Percentiles rank a stretch among this genome's conserved stretches.
Evolutionary conservation across 495 filamentous ascomycete genomes (phyloP).

Genomic region (Penicillium paxilli): DNA sequence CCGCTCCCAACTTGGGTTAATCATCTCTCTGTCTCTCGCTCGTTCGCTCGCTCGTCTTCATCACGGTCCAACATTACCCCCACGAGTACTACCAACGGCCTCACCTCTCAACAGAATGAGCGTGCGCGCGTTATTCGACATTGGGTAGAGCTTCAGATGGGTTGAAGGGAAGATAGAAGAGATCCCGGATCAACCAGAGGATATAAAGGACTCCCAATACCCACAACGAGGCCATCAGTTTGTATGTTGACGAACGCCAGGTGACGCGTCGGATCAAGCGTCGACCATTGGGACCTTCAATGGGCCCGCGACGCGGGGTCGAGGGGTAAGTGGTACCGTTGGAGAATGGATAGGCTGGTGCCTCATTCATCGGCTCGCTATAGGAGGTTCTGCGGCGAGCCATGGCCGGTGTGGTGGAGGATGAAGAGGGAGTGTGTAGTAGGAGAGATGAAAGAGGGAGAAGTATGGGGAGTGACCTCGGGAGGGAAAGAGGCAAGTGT

Average conservation of each 20-base stretch:
- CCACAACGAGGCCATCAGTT: constrained; percentile 49
- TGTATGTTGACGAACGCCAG: constrained; percentile 52
- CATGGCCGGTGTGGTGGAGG: constrained; percentile 28
- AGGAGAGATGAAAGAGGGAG: neutral
- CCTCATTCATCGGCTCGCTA: constrained; percentile 43
- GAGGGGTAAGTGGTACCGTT: constrained; percentile 20
- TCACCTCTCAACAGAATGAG: no score
- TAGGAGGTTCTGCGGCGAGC: constrained; percentile 46
- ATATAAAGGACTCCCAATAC: constrained; percentile 47
- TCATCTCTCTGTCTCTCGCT: no score
- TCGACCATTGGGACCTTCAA: constrained; percentile 47
- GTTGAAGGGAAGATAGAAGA: constrained; percentile 43
- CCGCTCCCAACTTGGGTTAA: no score
- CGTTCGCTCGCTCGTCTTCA: no score
- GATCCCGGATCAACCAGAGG: constrained; percentile 48
- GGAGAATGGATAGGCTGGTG: constrained; percentile 38
- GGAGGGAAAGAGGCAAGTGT: no score
- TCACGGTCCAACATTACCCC: no score
- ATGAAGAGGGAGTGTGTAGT: constrained; percentile 4
- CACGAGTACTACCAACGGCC: no score
- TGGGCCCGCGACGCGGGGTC: constrained; percentile 38
- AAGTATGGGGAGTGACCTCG: no score
- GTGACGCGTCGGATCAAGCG: constrained; percentile 49
- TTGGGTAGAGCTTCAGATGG: constrained; percentile 19
- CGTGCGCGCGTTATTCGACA: neutral